phyloP scores from a whole-genome alignment of 352 stramenopile species.

The Pythium grandisporangium region DNA sequence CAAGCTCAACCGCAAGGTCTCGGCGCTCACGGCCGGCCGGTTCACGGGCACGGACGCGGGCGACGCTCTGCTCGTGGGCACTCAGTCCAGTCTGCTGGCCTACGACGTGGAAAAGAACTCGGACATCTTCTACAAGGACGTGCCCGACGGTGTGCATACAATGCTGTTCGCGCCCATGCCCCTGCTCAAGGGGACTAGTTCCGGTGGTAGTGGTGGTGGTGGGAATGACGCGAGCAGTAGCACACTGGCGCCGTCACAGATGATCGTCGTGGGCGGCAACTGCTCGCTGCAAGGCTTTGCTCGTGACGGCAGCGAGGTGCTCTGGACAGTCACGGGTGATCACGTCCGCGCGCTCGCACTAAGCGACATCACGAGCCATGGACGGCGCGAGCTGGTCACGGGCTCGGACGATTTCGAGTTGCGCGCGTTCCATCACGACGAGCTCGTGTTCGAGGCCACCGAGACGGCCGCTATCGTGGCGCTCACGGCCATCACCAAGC shows the following conservation, averaged over 20 bases:
- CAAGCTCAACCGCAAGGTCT: slow-evolving; percentile 89
- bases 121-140: slow-evolving; percentile 91
- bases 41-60: slow-evolving; percentile 42
- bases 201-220: background rate
- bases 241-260: slow-evolving; percentile 25
- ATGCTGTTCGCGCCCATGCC: slow-evolving; percentile 65
- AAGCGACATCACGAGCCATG: slow-evolving; percentile 61
- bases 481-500: slow-evolving; percentile 62
- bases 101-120: slow-evolving; percentile 93
- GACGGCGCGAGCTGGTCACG: slow-evolving; percentile 72
- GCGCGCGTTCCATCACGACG: slow-evolving; percentile 83
- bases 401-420: slow-evolving; percentile 90
- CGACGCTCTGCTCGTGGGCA: slow-evolving; percentile 86
- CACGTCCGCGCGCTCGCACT: slow-evolving; percentile 80
- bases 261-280: slow-evolving; percentile 90
- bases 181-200: slow-evolving; percentile 14
- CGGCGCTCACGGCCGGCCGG: slow-evolving; percentile 62
- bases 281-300: slow-evolving; percentile 89
- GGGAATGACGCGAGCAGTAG: too few relatives aligned
- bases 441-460: slow-evolving; percentile 83
- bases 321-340: slow-evolving; percentile 90
- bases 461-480: slow-evolving; percentile 77
- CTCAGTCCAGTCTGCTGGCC: slow-evolving; percentile 82
- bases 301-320: slow-evolving; percentile 69
- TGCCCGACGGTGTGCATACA: slow-evolving; percentile 78